Evolutionary conservation across 2,329 filamentous ascomycete species (phyloP).

Genomic region (Aspergillus sp.): DNA sequence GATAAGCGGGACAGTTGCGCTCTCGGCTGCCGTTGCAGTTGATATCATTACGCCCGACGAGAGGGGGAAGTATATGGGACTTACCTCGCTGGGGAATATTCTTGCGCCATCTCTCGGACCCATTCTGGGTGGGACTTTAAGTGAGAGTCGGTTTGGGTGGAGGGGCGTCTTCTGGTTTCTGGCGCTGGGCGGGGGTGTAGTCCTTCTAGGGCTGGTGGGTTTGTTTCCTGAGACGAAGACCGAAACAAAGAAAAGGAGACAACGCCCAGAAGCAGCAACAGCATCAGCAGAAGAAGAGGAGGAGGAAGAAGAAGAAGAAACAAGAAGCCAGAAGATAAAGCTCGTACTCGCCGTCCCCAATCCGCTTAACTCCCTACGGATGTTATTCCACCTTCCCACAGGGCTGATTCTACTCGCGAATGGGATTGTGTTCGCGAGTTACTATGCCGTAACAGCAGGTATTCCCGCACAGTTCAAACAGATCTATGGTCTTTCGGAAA

Average conservation of each 20-base stretch:
- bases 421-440: slow-evolving; percentile 41
- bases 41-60: slow-evolving; percentile 44
- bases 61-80: slow-evolving; percentile 44
- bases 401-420: slow-evolving; percentile 38
- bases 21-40: slow-evolving; percentile 41
- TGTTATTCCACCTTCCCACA: slow-evolving; percentile 36
- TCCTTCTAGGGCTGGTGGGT: slow-evolving; percentile 22
- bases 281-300: not conserved
- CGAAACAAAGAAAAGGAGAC: too few species aligned
- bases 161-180: slow-evolving; percentile 56
- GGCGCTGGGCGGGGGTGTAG: slow-evolving; percentile 39
- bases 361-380: slow-evolving; percentile 37
- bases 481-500: slow-evolving; percentile 40
- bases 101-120: slow-evolving; percentile 52
- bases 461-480: slow-evolving; percentile 37
- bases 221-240: slow-evolving; percentile 38
- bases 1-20: slow-evolving; percentile 41
- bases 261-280: too few species aligned
- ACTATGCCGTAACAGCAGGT: slow-evolving; percentile 44
- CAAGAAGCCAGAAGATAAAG: slow-evolving; percentile 6
- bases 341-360: slow-evolving; percentile 30
- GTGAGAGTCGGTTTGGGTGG: slow-evolving; percentile 50
- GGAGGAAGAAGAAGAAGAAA: slow-evolving; percentile 2
- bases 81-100: slow-evolving; percentile 29
- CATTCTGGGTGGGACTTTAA: slow-evolving; percentile 48